Conservation (phyloP, 306 rosid species). For the Datisca glomerata region DNA sequence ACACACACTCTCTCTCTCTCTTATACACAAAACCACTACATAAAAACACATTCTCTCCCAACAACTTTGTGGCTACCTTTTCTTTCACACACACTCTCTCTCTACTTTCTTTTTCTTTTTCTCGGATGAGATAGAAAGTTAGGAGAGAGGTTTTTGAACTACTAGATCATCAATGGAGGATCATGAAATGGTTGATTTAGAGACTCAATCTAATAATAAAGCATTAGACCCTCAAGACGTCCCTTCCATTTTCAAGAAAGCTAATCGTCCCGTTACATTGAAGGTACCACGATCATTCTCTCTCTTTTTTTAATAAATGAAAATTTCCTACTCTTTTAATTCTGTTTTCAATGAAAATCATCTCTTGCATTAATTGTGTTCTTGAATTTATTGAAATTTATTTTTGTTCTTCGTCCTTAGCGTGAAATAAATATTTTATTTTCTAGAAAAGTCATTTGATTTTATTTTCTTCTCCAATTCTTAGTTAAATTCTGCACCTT, state of each 20-base stretch:
- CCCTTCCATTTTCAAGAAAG: conserved; percentile 19
- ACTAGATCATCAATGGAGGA: neutral
- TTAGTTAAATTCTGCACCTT: too few relatives aligned
- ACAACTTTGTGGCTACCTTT: neutral
- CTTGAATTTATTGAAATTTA: neutral
- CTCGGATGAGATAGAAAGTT: neutral
- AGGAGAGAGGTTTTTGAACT: neutral
- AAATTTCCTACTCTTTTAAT: neutral
- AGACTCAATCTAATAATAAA: conserved; percentile 20
- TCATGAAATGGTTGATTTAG: conserved; percentile 37
- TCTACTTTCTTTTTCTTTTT: neutral
- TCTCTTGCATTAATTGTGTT: too few relatives aligned
- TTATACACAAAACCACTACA: neutral
- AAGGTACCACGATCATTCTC: conserved; percentile 25
- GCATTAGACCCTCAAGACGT: neutral
- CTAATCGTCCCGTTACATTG: conserved; percentile 25
- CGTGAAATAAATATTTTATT: too few relatives aligned
- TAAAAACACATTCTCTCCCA: neutral
- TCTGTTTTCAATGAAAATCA: neutral
- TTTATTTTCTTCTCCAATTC: too few relatives aligned
- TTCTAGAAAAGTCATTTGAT: too few relatives aligned
- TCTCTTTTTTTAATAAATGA: neutral
- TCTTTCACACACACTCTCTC: neutral
- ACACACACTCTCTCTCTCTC: neutral
- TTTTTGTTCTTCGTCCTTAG: neutral